Evolutionary conservation across 139 green algal genomes (phyloP), one percentile per base, ranked within the genome.

Genomic region (Picocystis salinarum): DNA sequence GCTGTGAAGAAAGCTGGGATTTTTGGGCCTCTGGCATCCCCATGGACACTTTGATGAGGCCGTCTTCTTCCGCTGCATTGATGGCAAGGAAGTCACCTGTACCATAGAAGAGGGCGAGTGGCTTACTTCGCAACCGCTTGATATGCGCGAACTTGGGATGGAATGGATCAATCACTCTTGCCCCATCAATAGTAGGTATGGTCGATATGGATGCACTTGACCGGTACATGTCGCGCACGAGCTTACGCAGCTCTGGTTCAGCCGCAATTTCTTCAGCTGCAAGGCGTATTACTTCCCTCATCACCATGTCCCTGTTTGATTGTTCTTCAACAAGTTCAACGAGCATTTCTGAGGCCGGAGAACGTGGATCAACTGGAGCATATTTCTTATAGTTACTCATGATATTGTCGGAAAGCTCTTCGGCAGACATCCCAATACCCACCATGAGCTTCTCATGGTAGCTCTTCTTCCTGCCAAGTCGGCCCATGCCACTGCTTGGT

Each of bases 61-160:
- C 55, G 25, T 66, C 59, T 13, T 52, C 37, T 47, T 76, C 59
- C 2, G 70, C 74, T 34, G 29, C 34, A 3, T 34, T 17, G 23
- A 85, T 50, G 20, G 50, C 50, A 23, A 82, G 45, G 56, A 64
- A 90, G 23, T 60, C 45, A 47, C 75, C 71, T 2, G 33, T 46
- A 19, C 50, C 53, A 0, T 62, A 26, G n/a, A 85, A 79, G 3
- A 29, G 19, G 0, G 6, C 0, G 22, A 87, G 28, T 2, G 64
- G 69, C 63, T 91, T 93, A 12, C 67, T 52, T 4, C 39, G 39
- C 42, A 93, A 66, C 13, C 71, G 64, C 39, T 84, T 81, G 15
- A 74, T 67, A 13, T 45, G 33, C 11, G 62, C 76, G 29, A 71
- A 73, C n/a, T n/a, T n/a, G 6, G 49, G 62, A 40, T 90, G 77